These are phyloP conservation scores for Bruguiera hainesii DNA, from an alignment of 441 rosid genomes.

Conservation along the genomic window DNA sequence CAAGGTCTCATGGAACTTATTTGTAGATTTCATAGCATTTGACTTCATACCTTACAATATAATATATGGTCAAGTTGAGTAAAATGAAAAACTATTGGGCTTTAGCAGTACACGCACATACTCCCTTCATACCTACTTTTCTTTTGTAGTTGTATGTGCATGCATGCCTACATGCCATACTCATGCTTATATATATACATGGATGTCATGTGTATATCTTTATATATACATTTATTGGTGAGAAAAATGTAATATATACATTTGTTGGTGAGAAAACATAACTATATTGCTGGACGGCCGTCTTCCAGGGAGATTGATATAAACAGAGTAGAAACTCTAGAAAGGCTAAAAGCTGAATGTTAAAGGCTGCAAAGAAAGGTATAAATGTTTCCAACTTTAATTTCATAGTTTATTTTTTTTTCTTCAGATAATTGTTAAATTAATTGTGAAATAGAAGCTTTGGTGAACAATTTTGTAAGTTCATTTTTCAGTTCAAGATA, in stretches of 20 bases:
- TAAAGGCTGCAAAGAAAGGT: constrained; percentile 69
- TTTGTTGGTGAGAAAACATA: constrained; percentile 43
- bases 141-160: too few relatives aligned
- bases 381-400: not conserved
- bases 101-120: not conserved
- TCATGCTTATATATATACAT: not conserved
- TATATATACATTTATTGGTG: not conserved
- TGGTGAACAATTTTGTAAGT: too few relatives aligned
- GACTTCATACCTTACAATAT: too few relatives aligned
- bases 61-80: not conserved
- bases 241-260: constrained; percentile 27
- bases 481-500: too few relatives aligned
- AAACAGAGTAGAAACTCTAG: constrained; percentile 35
- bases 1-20: constrained; percentile 32
- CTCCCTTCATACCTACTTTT: too few relatives aligned
- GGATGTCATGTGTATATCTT: not conserved
- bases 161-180: too few relatives aligned
- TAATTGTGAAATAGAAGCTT: not conserved
- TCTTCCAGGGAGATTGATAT: constrained; percentile 43
- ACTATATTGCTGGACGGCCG: constrained; percentile 63
- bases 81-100: not conserved
- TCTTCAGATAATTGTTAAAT: not conserved
- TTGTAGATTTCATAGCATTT: too few relatives aligned
- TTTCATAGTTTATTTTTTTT: constrained; percentile 1
- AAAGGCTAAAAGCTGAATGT: constrained; percentile 48